These are phyloP conservation scores for Capsicum baccatum DNA, from an alignment of 257 asterid genomes.

Conservation along the genomic window DNA sequence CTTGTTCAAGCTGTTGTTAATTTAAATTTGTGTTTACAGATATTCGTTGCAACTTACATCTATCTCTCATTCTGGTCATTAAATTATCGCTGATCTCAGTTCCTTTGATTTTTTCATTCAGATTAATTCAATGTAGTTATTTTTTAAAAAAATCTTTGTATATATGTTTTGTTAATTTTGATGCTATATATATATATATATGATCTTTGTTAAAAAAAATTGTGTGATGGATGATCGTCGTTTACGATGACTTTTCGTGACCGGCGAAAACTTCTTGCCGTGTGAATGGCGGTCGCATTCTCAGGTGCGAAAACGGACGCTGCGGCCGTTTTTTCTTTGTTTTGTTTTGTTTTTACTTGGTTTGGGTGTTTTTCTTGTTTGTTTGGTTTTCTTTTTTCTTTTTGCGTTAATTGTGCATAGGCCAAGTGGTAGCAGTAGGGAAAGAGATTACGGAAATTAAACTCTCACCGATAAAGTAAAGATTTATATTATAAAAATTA, in stretches of 20 bases:
- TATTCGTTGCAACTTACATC: background rate
- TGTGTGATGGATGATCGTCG: background rate
- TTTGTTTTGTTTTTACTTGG: too few species aligned
- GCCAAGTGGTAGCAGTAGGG: too few species aligned
- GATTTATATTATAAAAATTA: too few species aligned
- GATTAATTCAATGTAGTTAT: background rate
- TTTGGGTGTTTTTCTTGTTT: background rate
- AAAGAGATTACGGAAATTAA: background rate
- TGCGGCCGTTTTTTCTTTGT: background rate
- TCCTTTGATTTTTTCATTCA: too few species aligned
- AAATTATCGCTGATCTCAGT: background rate
- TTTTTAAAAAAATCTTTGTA: too few species aligned
- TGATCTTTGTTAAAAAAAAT: background rate
- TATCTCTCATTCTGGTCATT: slow-evolving; percentile 6
- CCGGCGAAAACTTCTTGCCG: background rate
- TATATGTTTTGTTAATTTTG: background rate
- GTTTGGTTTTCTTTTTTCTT: background rate
- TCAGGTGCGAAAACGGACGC: background rate
- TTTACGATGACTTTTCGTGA: background rate
- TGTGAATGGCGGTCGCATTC: slow-evolving; percentile 13
- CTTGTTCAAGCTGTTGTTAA: background rate
- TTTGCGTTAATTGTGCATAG: background rate
- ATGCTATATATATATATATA: background rate
- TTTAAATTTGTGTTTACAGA: background rate
- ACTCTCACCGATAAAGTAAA: too few species aligned